These are phyloP conservation scores for Russula brevipes DNA, from an alignment of 768 basidiomycete species.

Conservation along the genomic window DNA sequence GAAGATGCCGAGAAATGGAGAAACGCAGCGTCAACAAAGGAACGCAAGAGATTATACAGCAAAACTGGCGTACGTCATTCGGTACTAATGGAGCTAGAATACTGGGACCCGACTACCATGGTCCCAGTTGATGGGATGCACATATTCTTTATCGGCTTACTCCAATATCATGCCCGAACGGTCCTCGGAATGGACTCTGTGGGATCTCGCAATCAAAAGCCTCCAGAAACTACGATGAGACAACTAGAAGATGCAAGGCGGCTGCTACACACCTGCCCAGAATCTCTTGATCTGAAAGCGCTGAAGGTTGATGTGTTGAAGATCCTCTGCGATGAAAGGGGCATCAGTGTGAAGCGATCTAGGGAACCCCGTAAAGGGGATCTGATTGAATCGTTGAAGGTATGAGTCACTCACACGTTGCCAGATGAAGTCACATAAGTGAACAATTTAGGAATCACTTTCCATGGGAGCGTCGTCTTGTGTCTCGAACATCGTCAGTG, in stretches of 20 bases:
- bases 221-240: too few relatives aligned
- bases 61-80: slow-evolving; percentile 29
- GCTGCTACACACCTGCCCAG: too few relatives aligned
- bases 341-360: neutral
- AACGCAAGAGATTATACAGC: slow-evolving; percentile 18
- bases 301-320: neutral
- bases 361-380: neutral
- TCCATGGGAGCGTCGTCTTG: too few relatives aligned
- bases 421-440: too few relatives aligned
- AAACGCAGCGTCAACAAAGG: slow-evolving; percentile 15
- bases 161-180: slow-evolving; percentile 22
- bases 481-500: too few relatives aligned
- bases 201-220: neutral
- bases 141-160: slow-evolving; percentile 22
- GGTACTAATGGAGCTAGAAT: slow-evolving; percentile 27
- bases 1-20: slow-evolving; percentile 23
- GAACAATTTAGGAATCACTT: too few relatives aligned
- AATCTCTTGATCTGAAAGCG: neutral
- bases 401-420: too few relatives aligned
- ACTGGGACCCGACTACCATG: slow-evolving; percentile 28
- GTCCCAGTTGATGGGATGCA: slow-evolving; percentile 30
- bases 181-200: slow-evolving; percentile 20
- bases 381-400: neutral
- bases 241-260: too few relatives aligned
- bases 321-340: neutral